Evolutionary conservation across 2,329 filamentous ascomycete species (phyloP).

Genomic region (Nigrospora osmanthi): DNA sequence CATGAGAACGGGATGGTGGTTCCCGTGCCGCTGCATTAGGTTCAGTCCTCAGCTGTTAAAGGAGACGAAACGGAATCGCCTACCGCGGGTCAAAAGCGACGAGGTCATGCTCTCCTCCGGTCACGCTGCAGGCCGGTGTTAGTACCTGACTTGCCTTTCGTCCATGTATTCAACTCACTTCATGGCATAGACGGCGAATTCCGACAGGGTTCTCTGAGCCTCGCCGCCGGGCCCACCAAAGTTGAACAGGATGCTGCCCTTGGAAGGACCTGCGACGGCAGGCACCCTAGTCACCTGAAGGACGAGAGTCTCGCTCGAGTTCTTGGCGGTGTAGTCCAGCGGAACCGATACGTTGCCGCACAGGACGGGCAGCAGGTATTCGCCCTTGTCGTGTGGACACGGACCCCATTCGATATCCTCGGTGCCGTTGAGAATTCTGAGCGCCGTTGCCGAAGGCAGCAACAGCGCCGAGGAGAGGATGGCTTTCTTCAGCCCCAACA

Average conservation of each 20-base stretch:
- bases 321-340: slow-evolving; percentile 26
- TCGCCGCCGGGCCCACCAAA: slow-evolving; percentile 5
- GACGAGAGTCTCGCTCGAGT: slow-evolving; percentile 18
- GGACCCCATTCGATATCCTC: background rate
- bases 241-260: slow-evolving; percentile 6
- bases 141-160: background rate
- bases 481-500: too few relatives aligned
- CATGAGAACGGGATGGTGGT: slow-evolving; percentile 13
- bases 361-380: background rate
- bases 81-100: slow-evolving; percentile 13
- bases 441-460: too few relatives aligned
- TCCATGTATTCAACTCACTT: background rate
- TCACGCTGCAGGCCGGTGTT: slow-evolving; percentile 4
- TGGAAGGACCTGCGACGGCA: slow-evolving; percentile 7
- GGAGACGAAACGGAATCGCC: background rate
- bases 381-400: background rate
- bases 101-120: slow-evolving; percentile 12
- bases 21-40: slow-evolving; percentile 7
- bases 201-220: background rate
- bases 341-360: background rate
- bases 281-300: background rate
- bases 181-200: background rate
- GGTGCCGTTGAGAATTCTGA: background rate
- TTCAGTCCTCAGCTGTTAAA: background rate
- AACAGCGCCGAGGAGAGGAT: too few relatives aligned